Evolutionary conservation across 2,329 filamentous ascomycete species (phyloP).

Genomic region (Talaromyces sp.): DNA sequence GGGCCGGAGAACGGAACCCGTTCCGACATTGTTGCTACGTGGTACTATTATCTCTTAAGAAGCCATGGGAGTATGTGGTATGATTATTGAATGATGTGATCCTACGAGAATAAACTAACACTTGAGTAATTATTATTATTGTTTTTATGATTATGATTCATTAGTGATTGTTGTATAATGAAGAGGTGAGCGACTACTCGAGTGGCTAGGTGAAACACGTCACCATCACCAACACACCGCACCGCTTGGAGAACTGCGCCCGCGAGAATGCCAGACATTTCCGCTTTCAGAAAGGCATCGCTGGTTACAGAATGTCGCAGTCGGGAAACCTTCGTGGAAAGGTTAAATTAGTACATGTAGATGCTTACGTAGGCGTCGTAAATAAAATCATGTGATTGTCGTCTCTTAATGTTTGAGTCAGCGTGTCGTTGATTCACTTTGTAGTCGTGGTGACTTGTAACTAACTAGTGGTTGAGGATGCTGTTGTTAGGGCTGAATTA

Average conservation of each 20-base stretch:
- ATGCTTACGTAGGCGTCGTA: neutral
- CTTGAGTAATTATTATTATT: neutral
- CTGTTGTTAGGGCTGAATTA: neutral
- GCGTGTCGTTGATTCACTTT: neutral
- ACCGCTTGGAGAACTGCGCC: neutral
- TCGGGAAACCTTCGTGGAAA: neutral
- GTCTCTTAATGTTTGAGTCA: no score
- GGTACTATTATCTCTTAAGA: neutral
- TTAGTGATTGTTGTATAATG: neutral
- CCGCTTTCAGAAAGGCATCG: neutral
- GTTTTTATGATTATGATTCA: no score
- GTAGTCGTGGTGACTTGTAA: neutral
- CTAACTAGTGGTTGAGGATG: neutral
- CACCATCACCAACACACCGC: neutral
- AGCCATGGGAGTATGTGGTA: neutral
- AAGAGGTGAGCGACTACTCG: neutral
- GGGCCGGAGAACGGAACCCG: neutral
- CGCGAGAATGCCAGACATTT: neutral
- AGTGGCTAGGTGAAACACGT: neutral
- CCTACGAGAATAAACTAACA: neutral
- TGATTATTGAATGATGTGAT: neutral
- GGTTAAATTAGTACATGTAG: neutral
- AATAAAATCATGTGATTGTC: neutral
- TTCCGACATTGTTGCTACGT: neutral
- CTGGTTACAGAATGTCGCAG: constrained; percentile 2